Evolutionary conservation across 1,284 basidiomycete species (phyloP), one percentile per base, ranked within the genome.

Genomic region (Cutaneotrichosporon arboriforme): DNA sequence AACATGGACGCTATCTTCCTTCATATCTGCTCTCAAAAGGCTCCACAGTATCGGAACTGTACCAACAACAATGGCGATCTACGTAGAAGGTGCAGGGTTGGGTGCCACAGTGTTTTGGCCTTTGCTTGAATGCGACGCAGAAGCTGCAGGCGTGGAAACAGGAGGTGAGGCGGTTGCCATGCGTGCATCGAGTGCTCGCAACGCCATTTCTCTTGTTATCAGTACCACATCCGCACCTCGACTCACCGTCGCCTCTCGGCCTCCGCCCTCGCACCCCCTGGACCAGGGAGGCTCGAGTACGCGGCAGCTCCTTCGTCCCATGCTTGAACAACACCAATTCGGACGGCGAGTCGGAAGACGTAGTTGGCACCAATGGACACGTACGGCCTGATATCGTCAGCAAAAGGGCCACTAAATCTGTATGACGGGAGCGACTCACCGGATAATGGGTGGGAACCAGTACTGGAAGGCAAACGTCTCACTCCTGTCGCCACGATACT

Each of bases 381-480:
- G 52, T 68, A 68, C 13, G 68, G 68, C 35, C 74, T 51, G 84
- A 49, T 77, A 78, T 63, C 85, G 59, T 51, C 8, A 20, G 44
- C 48, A 40, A 50, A 15, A 62, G 45, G 57, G 53, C 14, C 63
- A n/a, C 40, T 31, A 5, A 15, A 23, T 31, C 33, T 48, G 31
- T 20, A n/a, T 9, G 33, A 36, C n/a, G 17, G 20, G 17, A 76
- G 43, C 10, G 26, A n/a, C 85, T 68, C 59, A 94, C 92, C 94
- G 87, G 60, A 88, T 74, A 67, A 93, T 84, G 21, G 92, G 90
- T 54, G 94, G 94, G 81, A 98, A 97, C 91, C 93, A 98, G 58
- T 84, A 85, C 31, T 91, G 81, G 65, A 98, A 86, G n/a, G 90
- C 86, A 69, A 98, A 98, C 0, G 93, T 96, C 71, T 97, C 96